A percentile compares a stretch with the other conserved stretches of the same genome.
These are phyloP conservation scores for Talaromyces sp. DNA, from an alignment of 2,329 filamentous ascomycete genomes.

Conservation along the genomic window DNA sequence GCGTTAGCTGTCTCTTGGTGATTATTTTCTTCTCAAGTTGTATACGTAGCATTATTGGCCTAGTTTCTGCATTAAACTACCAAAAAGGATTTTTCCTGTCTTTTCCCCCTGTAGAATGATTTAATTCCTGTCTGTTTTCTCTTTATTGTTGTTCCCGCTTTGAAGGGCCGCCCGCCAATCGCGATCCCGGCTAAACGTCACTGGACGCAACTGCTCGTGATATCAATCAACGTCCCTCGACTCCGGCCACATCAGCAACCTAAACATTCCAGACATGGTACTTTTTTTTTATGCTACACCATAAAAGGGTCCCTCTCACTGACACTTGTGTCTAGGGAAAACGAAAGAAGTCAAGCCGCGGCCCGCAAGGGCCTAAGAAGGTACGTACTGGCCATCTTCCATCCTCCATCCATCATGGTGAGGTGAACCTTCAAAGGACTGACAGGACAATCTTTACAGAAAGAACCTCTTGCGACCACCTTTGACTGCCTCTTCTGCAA, in stretches of 20 bases:
- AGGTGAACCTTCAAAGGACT: not conserved
- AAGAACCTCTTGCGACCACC: constrained; percentile 56
- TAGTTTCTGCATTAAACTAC: no score
- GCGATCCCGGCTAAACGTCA: not conserved
- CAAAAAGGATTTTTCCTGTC: no score
- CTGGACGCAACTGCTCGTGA: not conserved
- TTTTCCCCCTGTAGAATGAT: no score
- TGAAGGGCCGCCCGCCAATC: not conserved
- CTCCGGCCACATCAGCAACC: not conserved
- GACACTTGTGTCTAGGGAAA: constrained; percentile 62
- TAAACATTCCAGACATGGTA: not conserved
- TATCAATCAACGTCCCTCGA: not conserved
- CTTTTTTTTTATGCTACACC: not conserved
- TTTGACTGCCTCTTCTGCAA: constrained; percentile 99
- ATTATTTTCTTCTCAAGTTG: not conserved
- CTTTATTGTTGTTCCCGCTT: not conserved
- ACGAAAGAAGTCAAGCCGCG: constrained; percentile 79
- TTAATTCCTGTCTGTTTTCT: no score
- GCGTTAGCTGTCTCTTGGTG: not conserved
- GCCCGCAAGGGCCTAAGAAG: constrained; percentile 78
- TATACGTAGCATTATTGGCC: not conserved
- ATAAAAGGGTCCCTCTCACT: not conserved
- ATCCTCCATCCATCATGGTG: not conserved
- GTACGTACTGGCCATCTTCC: constrained; percentile 41
- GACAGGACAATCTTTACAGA: constrained; percentile 23